Evolutionary conservation across 2,329 filamentous ascomycete species (phyloP).

Genomic region (Venturia nashicola): DNA sequence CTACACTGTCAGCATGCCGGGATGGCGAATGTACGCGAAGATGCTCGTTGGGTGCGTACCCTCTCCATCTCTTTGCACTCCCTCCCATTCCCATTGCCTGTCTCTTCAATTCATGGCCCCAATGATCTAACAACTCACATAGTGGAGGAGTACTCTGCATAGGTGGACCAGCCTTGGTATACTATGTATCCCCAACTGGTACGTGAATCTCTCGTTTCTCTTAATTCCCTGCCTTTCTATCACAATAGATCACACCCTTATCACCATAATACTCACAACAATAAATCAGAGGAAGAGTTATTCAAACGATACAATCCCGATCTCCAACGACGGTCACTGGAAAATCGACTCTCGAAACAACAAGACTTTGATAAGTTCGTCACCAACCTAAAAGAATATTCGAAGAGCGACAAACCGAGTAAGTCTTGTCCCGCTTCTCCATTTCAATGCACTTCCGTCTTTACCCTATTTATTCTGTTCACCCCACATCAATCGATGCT

Average conservation of each 20-base stretch:
- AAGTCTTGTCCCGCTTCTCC: constrained; percentile 23
- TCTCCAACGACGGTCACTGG: constrained; percentile 77
- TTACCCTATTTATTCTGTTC: no score
- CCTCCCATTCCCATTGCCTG: not conserved
- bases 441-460: no score
- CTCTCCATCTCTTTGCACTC: not conserved
- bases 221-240: not conserved
- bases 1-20: not conserved
- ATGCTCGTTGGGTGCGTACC: constrained; percentile 2
- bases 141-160: constrained; percentile 63
- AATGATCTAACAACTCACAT: constrained; percentile 15
- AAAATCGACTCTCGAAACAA: constrained; percentile 60
- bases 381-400: constrained; percentile 69
- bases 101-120: not conserved
- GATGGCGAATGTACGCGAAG: not conserved
- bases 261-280: not conserved
- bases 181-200: constrained; percentile 60
- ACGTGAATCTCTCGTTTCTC: not conserved
- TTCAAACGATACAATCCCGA: constrained; percentile 88
- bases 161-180: constrained; percentile 74
- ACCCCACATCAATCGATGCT: not conserved
- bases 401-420: constrained; percentile 88
- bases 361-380: constrained; percentile 89
- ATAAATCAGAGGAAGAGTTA: constrained; percentile 62
- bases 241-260: not conserved